Percentiles rank a stretch among this genome's conserved stretches.
Evolutionary conservation across 768 basidiomycete genomes (phyloP).

Genomic region (Xanthoconium stramineum): DNA sequence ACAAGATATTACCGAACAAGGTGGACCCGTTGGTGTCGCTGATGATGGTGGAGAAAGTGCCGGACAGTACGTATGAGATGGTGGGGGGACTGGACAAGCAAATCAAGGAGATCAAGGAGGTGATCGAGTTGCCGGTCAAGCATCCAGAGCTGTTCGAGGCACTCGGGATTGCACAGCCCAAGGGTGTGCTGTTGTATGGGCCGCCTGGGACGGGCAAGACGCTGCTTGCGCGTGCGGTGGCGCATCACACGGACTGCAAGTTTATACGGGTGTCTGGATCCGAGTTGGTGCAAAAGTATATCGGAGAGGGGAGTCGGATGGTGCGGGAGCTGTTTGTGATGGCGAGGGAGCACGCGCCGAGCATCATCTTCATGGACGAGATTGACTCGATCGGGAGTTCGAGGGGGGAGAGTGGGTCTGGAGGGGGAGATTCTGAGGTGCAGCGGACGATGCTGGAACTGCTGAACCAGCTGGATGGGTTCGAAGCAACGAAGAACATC

Average conservation of each 20-base stretch:
- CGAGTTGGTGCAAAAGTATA: constrained; percentile 97
- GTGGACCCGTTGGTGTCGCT: constrained; percentile 97
- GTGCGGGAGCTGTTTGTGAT: constrained; percentile 97
- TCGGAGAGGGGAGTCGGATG: constrained; percentile 96
- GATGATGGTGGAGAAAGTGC: constrained; percentile 99
- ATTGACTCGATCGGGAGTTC: constrained; percentile 97
- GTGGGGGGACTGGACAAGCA: constrained; percentile 98
- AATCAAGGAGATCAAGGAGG: constrained; percentile 98
- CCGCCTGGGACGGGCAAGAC: constrained; percentile 98
- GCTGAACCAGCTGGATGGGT: constrained; percentile 86
- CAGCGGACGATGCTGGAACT: constrained; percentile 90
- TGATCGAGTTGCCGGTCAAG: constrained; percentile 96
- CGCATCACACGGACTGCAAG: constrained; percentile 96
- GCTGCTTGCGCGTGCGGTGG: constrained; percentile 89
- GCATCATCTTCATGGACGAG: constrained; percentile 99
- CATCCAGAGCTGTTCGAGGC: constrained; percentile 97
- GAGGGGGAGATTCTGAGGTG: constrained; percentile 85
- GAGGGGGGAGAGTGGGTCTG: constrained; percentile 74
- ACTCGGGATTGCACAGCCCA: constrained; percentile 95
- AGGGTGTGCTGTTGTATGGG: constrained; percentile 93
- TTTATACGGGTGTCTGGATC: constrained; percentile 95
- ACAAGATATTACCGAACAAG: constrained; percentile 96
- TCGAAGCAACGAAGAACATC: constrained; percentile 81
- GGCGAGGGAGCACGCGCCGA: constrained; percentile 96
- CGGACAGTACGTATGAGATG: constrained; percentile 99